Evolutionary conservation across 2,329 filamentous ascomycete species (phyloP), one percentile per base, ranked within the genome.

Genomic region (Clonostachys solani): DNA sequence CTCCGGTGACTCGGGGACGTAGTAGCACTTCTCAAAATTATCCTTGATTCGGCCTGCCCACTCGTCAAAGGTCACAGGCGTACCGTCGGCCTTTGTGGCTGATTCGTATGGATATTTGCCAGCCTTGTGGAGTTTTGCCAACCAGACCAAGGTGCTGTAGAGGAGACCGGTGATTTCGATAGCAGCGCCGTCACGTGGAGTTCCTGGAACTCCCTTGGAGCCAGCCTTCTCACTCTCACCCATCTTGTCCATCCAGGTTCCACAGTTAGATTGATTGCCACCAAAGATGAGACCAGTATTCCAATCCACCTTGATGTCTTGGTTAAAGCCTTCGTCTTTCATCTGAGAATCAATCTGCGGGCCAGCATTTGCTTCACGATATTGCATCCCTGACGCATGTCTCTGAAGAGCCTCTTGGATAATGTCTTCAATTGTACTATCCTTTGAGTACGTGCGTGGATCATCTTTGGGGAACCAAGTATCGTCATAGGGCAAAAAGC

Each of bases 221-320:
- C 87, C 86, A 15, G 95, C 94, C 51, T 85, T 88, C 53, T 88
- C 83, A 52, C 91, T 96, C 66, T 99, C 94, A n/a, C 94, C 94
- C 94, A 99, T 99, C 78, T 99, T 99, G 75, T 99, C 94, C 91
- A 96, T 96, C 94, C 94, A 99, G 2, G 94, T 99, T 45, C 94
- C 94, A 58, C 95, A 99, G 67, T 99, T 99, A 68, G 73, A 78
- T 61, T 96, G 92, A 60, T 89, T 97, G 34, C 95, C 94, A 47
- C 95, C 94, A 60, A 95, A 96, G 49, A 99, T 85, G 52, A 99
- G 80, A 18, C 94, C 95, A 3, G 63, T 71, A 6, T 84, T 94
- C 92, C 92, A 97, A 63, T 99, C 92, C 12, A 95, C 89, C 50
- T 87, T 81, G 56, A 97, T 86, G 50, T 94, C 84, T 54, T 96